phyloP scores from a whole-genome alignment of 2,329 filamentous ascomycete genomes.

The Drechslera avenae region DNA sequence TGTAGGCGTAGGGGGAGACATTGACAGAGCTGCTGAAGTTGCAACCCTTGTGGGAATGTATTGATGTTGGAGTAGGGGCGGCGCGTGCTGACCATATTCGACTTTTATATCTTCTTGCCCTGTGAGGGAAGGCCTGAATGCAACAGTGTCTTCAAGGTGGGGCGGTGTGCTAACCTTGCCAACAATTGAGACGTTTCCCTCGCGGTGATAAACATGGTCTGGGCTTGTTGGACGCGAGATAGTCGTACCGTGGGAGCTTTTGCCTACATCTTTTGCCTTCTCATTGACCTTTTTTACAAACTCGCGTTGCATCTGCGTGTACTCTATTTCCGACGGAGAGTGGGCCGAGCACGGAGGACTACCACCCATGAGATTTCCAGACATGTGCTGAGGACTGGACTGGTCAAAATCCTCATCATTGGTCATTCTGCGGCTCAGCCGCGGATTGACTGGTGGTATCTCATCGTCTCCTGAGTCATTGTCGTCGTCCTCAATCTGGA shows the following conservation, averaged over 20 bases:
- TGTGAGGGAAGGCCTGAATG: background rate
- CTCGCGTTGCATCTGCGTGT: background rate
- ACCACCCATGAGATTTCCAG: background rate
- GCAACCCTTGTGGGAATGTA: no score
- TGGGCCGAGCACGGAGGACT: background rate
- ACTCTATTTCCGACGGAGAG: background rate
- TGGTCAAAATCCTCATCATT: background rate
- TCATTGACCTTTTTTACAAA: background rate
- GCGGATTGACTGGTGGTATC: background rate
- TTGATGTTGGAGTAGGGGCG: background rate
- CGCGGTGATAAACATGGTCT: slow-evolving; percentile 12
- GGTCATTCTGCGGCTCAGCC: background rate
- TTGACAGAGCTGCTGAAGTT: background rate
- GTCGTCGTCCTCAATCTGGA: background rate
- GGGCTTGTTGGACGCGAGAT: background rate
- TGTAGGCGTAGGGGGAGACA: background rate
- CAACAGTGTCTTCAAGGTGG: background rate
- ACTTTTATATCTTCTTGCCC: background rate
- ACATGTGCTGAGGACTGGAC: background rate
- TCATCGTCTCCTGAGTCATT: background rate
- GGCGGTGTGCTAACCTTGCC: background rate
- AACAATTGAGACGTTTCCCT: slow-evolving; percentile 5
- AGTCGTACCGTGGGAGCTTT: background rate
- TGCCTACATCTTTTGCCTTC: background rate
- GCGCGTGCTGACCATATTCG: background rate